Evolutionary conservation across 805 yeast genomes (phyloP).

Genomic region (Cyberlindnera mycetangii): DNA sequence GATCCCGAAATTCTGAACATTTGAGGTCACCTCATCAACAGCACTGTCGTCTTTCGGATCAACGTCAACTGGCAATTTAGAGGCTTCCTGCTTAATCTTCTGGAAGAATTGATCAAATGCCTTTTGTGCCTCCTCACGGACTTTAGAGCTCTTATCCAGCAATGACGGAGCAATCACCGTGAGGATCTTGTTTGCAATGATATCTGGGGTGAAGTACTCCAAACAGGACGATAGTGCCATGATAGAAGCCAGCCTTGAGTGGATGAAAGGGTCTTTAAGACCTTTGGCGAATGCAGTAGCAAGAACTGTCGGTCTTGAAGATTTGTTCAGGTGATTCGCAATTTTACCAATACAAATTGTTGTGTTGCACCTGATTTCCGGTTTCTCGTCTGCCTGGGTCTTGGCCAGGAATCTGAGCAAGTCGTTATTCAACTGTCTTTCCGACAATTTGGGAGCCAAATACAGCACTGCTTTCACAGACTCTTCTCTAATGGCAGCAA

Average conservation of each 20-base stretch:
- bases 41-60: constrained; percentile 26
- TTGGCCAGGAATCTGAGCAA: constrained; percentile 76
- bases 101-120: constrained; percentile 61
- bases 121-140: constrained; percentile 67
- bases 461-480: constrained; percentile 64
- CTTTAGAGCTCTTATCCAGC: constrained; percentile 67
- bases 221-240: constrained; percentile 65
- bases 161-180: constrained; percentile 84
- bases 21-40: constrained; percentile 25
- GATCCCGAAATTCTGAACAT: constrained; percentile 26
- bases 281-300: constrained; percentile 86
- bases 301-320: constrained; percentile 66
- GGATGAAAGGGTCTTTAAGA: constrained; percentile 72
- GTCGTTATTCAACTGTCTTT: constrained; percentile 84
- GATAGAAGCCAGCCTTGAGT: constrained; percentile 73
- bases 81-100: constrained; percentile 48
- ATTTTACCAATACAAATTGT: constrained; percentile 66
- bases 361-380: constrained; percentile 77
- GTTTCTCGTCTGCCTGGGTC: constrained; percentile 71
- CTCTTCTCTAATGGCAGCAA: constrained; percentile 73
- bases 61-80: constrained; percentile 31
- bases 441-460: constrained; percentile 63
- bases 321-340: constrained; percentile 52
- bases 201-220: constrained; percentile 66
- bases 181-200: constrained; percentile 74